Percentiles rank a stretch among this genome's conserved stretches.
Evolutionary conservation across 306 rosid species (phyloP).

Genomic region (Argentina anserina): DNA sequence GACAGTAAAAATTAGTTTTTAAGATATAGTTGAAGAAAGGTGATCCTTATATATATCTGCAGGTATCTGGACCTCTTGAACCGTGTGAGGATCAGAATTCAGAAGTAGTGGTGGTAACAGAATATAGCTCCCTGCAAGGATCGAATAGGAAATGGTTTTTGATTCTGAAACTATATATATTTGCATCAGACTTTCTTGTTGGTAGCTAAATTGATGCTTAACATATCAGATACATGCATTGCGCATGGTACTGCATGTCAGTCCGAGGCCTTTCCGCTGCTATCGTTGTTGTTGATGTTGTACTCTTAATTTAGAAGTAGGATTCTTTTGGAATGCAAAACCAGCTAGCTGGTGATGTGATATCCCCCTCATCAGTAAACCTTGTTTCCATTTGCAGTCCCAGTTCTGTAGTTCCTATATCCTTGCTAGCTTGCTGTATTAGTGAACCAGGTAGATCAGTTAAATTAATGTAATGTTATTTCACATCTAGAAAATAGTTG

Average conservation of each 20-base stretch:
- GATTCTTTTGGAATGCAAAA: background rate
- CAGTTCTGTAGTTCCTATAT: background rate
- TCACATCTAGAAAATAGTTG: background rate
- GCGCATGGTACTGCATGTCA: background rate
- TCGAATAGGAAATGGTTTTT: background rate
- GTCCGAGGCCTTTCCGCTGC: background rate
- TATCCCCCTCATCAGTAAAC: background rate
- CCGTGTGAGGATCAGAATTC: background rate
- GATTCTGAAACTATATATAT: background rate
- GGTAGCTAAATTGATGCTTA: background rate
- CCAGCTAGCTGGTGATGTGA: background rate
- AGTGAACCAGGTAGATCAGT: background rate
- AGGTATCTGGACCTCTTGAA: background rate
- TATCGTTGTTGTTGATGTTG: background rate
- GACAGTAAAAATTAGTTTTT: constrained; percentile 22
- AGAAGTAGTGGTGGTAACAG: background rate
- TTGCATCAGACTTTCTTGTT: background rate
- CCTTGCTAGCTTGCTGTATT: background rate
- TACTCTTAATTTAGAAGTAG: background rate
- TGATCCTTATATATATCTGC: background rate
- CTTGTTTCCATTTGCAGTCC: background rate
- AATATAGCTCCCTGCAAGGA: background rate
- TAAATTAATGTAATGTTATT: too few species aligned
- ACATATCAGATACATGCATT: background rate
- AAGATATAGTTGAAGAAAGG: constrained; percentile 12